Evolutionary conservation across 176 grass and related monocot genomes (phyloP).

Genomic region (Triticum monococcum): DNA sequence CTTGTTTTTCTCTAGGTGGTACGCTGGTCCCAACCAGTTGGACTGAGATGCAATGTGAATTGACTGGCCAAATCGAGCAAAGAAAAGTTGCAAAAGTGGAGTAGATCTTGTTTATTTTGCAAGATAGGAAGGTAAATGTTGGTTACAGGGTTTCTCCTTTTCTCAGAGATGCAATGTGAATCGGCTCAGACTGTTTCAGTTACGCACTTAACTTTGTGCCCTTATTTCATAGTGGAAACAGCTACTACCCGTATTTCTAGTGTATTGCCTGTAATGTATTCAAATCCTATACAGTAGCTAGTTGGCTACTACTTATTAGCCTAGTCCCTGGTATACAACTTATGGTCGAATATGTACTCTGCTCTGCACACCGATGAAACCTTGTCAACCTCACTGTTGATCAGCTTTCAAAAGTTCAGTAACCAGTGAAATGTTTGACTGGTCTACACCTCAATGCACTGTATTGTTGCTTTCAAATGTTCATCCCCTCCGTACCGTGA

Average conservation of each 20-base stretch:
- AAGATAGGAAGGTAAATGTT: slow-evolving; percentile 1
- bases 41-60: slow-evolving; percentile 95
- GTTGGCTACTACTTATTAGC: not conserved
- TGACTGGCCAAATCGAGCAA: slow-evolving; percentile 86
- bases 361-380: not conserved
- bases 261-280: not conserved
- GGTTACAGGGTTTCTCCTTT: not conserved
- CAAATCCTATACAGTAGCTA: not conserved
- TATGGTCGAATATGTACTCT: not conserved
- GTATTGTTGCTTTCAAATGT: not conserved
- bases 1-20: slow-evolving; percentile 58
- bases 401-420: not conserved
- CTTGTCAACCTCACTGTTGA: not conserved
- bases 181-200: not conserved
- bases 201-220: not conserved
- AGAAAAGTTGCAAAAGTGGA: slow-evolving; percentile 89
- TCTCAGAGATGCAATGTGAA: too few relatives aligned
- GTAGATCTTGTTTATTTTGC: slow-evolving; percentile 39
- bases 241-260: not conserved
- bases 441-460: not conserved
- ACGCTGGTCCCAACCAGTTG: slow-evolving; percentile 76
- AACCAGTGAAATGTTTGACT: not conserved
- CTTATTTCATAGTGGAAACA: not conserved
- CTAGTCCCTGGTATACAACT: not conserved
- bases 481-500: too few relatives aligned